Conservation (phyloP, 352 stramenopile genomes). For the Thalassiosira delicatula region DNA sequence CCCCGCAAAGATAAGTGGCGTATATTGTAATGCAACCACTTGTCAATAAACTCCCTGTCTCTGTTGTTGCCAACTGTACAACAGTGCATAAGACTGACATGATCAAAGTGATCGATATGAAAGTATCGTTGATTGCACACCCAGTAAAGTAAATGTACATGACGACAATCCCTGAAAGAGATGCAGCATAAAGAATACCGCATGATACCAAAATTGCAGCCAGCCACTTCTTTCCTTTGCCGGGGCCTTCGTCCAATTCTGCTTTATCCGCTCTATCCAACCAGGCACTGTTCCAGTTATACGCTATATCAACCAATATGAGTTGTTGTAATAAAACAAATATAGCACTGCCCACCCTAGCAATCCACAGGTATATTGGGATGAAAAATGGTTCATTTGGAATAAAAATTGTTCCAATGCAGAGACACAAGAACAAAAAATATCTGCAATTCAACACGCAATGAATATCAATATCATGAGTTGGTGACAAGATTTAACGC, state of each 20-base stretch:
- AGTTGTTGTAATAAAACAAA: conserved; percentile 88
- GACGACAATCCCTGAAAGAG: conserved; percentile 83
- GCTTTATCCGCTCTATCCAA: conserved; percentile 81
- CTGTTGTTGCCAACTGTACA: too few species aligned
- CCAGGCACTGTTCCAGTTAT: conserved; percentile 87
- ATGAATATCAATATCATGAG: too few species aligned
- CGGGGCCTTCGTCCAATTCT: conserved; percentile 70
- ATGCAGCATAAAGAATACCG: conserved; percentile 83
- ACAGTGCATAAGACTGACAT: too few species aligned
- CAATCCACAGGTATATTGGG: conserved; percentile 82
- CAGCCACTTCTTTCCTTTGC: conserved; percentile 86
- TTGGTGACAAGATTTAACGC: too few species aligned
- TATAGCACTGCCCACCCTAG: conserved; percentile 80
- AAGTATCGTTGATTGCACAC: conserved; percentile 83
- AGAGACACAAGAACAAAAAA: too few species aligned
- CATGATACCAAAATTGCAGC: conserved; percentile 78
- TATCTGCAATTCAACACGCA: too few species aligned
- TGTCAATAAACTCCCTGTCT: too few species aligned
- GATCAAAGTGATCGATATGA: too few species aligned
- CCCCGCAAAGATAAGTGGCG: too few species aligned
- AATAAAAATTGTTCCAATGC: too few species aligned
- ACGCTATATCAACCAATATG: conserved; percentile 87
- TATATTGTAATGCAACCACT: too few species aligned
- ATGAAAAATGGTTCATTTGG: too few species aligned
- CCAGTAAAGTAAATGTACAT: conserved; percentile 90